Percentiles rank a stretch among this genome's conserved stretches.
These are phyloP conservation scores for Phytophthora tubulina DNA, from an alignment of 352 stramenopile genomes.

Conservation along the genomic window DNA sequence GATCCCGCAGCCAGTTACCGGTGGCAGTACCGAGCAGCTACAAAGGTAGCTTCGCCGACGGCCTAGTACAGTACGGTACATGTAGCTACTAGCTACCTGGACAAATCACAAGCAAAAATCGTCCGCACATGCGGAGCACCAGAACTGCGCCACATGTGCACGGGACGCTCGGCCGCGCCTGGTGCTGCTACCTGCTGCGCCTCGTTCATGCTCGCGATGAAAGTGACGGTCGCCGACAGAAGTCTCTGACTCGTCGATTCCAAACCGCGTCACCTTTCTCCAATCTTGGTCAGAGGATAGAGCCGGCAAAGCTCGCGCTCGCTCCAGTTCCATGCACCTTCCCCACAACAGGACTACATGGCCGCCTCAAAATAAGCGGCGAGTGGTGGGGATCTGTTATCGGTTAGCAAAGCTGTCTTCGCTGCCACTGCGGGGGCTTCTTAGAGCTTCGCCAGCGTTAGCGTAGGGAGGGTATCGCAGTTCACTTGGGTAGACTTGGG, in stretches of 20 bases:
- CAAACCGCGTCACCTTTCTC: constrained; percentile 13
- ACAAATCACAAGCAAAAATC: constrained; percentile 20
- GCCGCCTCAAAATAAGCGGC: neutral
- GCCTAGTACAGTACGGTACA: no score
- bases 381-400: neutral
- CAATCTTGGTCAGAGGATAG: constrained; percentile 4
- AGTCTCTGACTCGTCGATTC: constrained; percentile 25
- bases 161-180: no score
- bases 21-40: no score
- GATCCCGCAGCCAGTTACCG: no score
- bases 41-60: no score
- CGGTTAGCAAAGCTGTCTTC: neutral
- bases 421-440: neutral
- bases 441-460: no score
- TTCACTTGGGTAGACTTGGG: neutral
- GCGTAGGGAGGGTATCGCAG: neutral
- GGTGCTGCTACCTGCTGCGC: neutral
- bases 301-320: neutral
- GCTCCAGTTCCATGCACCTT: constrained; percentile 7
- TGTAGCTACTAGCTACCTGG: no score
- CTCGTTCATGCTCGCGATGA: constrained; percentile 21
- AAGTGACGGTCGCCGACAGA: constrained; percentile 18
- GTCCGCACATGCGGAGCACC: constrained; percentile 10
- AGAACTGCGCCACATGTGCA: constrained; percentile 7
- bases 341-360: constrained; percentile 7